phyloP scores from a whole-genome alignment of 2,329 filamentous ascomycete genomes.

The Lachnellula hyalina region DNA sequence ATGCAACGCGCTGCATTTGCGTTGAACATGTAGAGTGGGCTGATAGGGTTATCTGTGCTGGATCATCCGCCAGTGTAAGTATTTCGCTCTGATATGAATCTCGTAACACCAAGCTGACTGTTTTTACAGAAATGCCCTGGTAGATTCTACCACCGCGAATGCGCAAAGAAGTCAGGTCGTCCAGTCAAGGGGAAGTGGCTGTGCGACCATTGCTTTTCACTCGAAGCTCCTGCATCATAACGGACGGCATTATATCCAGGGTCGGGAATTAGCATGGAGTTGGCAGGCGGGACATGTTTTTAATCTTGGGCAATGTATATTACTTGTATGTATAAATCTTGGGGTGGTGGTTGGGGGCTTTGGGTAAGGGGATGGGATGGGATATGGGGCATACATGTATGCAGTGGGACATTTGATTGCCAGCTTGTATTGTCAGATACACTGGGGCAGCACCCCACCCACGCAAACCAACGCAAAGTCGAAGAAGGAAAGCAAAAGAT shows the following conservation, averaged over 20 bases:
- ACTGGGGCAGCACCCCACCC: too few relatives aligned
- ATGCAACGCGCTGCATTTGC: constrained; percentile 3
- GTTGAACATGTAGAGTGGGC: constrained; percentile 13
- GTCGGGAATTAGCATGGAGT: constrained; percentile 9
- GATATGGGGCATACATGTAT: neutral
- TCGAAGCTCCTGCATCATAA: constrained; percentile 4
- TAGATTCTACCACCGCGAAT: constrained; percentile 17
- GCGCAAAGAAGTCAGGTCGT: constrained; percentile 10
- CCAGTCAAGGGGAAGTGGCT: constrained; percentile 7
- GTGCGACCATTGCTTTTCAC: constrained; percentile 15
- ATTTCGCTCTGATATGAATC: neutral
- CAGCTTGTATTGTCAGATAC: neutral
- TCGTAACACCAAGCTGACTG: neutral
- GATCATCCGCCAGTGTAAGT: constrained; percentile 13
- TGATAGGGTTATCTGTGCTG: constrained; percentile 17
- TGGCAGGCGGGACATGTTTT: neutral
- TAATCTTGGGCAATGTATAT: neutral
- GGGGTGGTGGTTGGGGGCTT: neutral
- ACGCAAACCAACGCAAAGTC: too few relatives aligned
- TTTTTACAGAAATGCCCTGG: constrained; percentile 13
- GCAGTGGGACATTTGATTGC: neutral
- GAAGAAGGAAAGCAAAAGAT: too few relatives aligned
- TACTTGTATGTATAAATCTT: neutral
- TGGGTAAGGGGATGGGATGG: neutral
- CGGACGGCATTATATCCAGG: neutral